These are phyloP conservation scores for Hibiscus tridactylites DNA, from an alignment of 345 rosid species.

Conservation along the genomic window DNA sequence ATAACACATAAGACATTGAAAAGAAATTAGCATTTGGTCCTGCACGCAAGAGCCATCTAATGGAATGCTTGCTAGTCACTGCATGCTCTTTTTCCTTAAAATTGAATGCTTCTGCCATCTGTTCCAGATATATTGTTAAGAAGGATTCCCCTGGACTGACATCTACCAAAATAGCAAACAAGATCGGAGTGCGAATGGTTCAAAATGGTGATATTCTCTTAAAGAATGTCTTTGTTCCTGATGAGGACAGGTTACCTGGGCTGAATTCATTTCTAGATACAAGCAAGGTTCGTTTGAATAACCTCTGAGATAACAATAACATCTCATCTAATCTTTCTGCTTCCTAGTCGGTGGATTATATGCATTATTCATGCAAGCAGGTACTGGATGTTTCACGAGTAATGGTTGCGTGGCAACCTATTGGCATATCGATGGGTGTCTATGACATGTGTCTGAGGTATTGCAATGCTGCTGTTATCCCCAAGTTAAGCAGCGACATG, in stretches of 20 bases:
- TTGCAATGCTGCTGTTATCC: neutral
- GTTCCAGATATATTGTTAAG: conserved; percentile 66
- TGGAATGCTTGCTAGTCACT: neutral
- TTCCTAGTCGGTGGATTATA: neutral
- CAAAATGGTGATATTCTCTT: conserved; percentile 91
- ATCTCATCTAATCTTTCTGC: neutral
- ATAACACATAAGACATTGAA: too few species aligned
- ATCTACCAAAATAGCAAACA: conserved; percentile 75
- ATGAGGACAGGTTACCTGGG: conserved; percentile 82
- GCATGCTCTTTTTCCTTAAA: neutral
- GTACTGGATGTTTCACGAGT: conserved; percentile 93
- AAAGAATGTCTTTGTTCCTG: conserved; percentile 79
- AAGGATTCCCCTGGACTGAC: conserved; percentile 90
- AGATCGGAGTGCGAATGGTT: conserved; percentile 87
- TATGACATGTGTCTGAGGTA: conserved; percentile 98
- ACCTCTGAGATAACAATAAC: conserved; percentile 2
- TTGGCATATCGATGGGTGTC: conserved; percentile 89
- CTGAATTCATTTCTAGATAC: conserved; percentile 88
- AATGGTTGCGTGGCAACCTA: conserved; percentile 94
- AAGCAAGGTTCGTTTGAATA: conserved; percentile 48
- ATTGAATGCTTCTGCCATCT: conserved; percentile 7
- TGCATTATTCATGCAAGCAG: conserved; percentile 21
- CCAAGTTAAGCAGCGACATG: neutral
- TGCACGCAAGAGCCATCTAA: neutral
- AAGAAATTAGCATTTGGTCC: neutral